Percentiles rank a stretch among this genome's conserved stretches.
phyloP scores from a whole-genome alignment of 2,329 filamentous ascomycete genomes.

The Fusarium nematophilum region DNA sequence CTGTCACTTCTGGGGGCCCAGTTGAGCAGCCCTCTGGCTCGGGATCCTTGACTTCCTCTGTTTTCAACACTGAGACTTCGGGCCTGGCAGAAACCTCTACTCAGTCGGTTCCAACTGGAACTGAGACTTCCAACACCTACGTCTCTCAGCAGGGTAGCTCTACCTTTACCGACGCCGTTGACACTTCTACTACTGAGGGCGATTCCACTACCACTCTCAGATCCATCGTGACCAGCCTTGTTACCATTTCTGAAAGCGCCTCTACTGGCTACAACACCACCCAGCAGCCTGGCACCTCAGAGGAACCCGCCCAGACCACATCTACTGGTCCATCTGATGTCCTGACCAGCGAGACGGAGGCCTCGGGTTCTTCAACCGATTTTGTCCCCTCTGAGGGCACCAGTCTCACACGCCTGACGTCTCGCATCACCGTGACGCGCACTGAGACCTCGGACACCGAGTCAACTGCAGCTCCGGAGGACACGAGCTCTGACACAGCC shows the following conservation, averaged over 20 bases:
- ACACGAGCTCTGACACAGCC: neutral
- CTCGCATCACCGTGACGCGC: constrained; percentile 11
- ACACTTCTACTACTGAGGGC: neutral
- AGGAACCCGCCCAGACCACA: neutral
- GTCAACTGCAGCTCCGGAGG: constrained; percentile 1
- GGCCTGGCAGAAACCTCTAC: too few relatives aligned
- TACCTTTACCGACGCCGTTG: neutral
- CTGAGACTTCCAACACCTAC: constrained; percentile 4
- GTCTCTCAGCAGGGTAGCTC: constrained; percentile 20
- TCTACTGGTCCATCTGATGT: neutral
- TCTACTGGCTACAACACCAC: constrained; percentile 10
- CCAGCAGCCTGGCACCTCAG: neutral
- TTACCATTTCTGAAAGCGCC: constrained; percentile 12
- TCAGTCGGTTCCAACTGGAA: neutral
- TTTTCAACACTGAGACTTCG: neutral
- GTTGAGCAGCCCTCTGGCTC: constrained; percentile 3
- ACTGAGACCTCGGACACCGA: constrained; percentile 5
- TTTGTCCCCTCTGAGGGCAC: neutral
- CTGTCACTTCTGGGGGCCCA: neutral
- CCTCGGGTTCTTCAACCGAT: constrained; percentile 5
- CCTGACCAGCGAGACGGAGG: constrained; percentile 14
- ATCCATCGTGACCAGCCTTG: constrained; percentile 20
- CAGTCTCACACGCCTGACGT: neutral
- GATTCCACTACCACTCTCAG: constrained; percentile 17
- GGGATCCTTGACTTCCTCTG: neutral